Conservation (phyloP, 2,329 filamentous ascomycete species). For the Simplicillium aogashimaense region DNA sequence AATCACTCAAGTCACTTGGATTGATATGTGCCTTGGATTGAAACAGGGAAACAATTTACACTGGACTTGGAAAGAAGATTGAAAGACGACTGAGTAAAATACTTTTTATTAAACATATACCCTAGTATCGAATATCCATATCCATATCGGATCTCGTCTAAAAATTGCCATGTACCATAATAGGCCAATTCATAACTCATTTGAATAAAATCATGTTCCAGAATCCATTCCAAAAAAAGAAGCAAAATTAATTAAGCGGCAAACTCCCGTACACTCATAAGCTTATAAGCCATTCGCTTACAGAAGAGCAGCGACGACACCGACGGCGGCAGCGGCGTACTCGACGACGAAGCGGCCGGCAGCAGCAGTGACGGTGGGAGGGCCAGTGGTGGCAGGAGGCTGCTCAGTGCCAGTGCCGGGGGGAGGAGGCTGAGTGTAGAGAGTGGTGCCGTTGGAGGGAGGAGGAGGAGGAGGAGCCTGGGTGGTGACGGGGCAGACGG, state of each 20-base stretch:
- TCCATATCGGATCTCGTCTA: too few relatives aligned
- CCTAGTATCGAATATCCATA: too few relatives aligned
- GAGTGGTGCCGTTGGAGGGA: constrained; percentile 1
- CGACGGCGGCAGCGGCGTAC: constrained; percentile 19
- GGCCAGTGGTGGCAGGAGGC: constrained; percentile 7
- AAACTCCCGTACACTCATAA: too few relatives aligned
- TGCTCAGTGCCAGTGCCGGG: constrained; percentile 6
- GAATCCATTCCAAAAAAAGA: constrained; percentile 4
- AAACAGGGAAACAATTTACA: too few relatives aligned
- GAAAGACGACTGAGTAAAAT: too few relatives aligned
- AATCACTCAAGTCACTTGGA: too few relatives aligned
- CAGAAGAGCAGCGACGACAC: constrained; percentile 21
- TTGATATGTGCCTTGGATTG: too few relatives aligned
- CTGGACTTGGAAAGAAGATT: too few relatives aligned
- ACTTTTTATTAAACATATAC: too few relatives aligned
- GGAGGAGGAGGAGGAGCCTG: constrained; percentile 5
- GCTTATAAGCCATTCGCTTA: constrained; percentile 13
- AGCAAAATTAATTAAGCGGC: too few relatives aligned
- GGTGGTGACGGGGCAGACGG: constrained; percentile 28
- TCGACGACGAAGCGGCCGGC: constrained; percentile 20
- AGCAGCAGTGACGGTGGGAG: constrained; percentile 17
- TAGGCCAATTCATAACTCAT: too few relatives aligned
- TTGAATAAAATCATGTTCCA: constrained; percentile 13
- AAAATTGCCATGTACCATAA: constrained; percentile 8
- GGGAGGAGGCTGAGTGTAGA: constrained; percentile 3